Evolutionary conservation across 2,329 filamentous ascomycete species (phyloP), one percentile per base, ranked within the genome.

Genomic region (Fonsecaea multimorphosa): DNA sequence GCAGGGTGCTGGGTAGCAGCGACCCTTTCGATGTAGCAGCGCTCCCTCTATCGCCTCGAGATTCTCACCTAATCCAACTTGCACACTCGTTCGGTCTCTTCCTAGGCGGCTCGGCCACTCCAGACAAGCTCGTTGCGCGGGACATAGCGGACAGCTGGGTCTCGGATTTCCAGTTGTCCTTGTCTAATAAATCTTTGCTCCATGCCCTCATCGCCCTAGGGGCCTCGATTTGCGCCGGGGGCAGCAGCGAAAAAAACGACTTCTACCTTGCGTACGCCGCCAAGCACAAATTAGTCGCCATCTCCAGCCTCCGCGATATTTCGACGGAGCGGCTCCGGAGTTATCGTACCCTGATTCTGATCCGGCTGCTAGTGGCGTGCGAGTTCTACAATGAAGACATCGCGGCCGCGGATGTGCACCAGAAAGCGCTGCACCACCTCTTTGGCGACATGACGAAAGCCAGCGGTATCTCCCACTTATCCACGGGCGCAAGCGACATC

Each of bases 271-370:
- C 44, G 2, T 49, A 49, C n/a, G 44, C 44, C 19, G 44, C 44
- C 44, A 49, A 49, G 12, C 44, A 49, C 44, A 49, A 49, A 49
- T 49, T 49, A 24, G 44, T 49, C 44, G 44, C 44, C 19, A 24
- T 49, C 14, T 49, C 44, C 16, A 49, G 44, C 44, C 44, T 49
- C 22, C 44, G 44, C n/a, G 4, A 1, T 12, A 14, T 49, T 12
- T 49, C 44, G 19, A 49, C 22, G 6, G 44, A 49, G 7, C 44
- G 24, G 44, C 22, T 49, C 8, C 44, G 19, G 8, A 49, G 16
- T 16, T 49, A 49, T 11, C 44, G 9, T 24, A 49, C 6, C 44
- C 5, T 49, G 44, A 49, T 49, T 12, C 22, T 49, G 44, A 49
- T 49, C 44, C 19, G 44, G 44, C 44, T 49, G 16, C 9, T 49